A percentile compares a stretch with the other conserved stretches of the same genome.
Evolutionary conservation across 768 basidiomycete species (phyloP).

Genomic region (Panaeolus cyanescens): DNA sequence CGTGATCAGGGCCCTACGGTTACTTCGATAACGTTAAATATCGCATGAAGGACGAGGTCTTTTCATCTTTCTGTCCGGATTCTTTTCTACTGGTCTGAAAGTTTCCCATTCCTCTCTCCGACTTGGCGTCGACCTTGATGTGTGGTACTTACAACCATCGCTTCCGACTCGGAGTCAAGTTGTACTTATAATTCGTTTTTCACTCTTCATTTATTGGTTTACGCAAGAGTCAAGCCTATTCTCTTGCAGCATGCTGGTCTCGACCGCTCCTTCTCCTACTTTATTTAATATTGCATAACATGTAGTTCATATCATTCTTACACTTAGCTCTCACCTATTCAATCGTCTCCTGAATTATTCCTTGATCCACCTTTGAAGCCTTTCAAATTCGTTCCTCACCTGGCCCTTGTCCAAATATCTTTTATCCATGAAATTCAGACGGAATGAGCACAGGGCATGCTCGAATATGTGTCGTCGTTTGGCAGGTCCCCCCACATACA

Average conservation of each 20-base stretch:
- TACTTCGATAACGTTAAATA: conserved; percentile 19
- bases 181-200: too few relatives aligned
- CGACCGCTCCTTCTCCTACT: not conserved
- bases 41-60: not conserved
- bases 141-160: too few relatives aligned
- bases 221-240: too few relatives aligned
- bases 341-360: not conserved
- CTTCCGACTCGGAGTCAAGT: too few relatives aligned
- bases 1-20: conserved; percentile 28
- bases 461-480: too few relatives aligned
- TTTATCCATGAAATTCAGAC: too few relatives aligned
- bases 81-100: too few relatives aligned
- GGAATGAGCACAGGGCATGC: too few relatives aligned
- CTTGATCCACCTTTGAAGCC: not conserved
- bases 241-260: not conserved
- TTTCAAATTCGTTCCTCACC: not conserved
- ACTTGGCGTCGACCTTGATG: too few relatives aligned
- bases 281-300: not conserved
- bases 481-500: not conserved
- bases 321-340: not conserved
- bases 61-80: too few relatives aligned
- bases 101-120: too few relatives aligned
- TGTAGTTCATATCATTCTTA: not conserved
- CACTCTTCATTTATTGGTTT: too few relatives aligned
- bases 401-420: not conserved